Conservation (phyloP, 2,329 filamentous ascomycete genomes). For the Trichophyton mentagrophytes region DNA sequence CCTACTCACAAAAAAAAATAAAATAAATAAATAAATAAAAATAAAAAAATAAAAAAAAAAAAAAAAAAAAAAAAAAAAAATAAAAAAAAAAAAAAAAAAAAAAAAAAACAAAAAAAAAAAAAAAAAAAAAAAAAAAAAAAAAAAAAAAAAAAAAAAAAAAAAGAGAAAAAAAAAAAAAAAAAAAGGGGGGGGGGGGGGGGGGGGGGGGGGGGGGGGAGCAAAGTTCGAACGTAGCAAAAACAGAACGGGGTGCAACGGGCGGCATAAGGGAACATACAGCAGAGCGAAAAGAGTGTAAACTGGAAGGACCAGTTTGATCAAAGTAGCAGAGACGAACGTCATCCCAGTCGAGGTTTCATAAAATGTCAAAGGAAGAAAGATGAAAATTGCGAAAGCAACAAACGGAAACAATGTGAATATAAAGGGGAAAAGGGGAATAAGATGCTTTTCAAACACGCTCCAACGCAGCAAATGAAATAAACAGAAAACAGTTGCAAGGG, state of each 20-base stretch:
- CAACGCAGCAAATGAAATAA: conserved; percentile 2
- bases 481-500: neutral
- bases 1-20: no score
- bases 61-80: no score
- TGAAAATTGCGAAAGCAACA: neutral
- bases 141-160: no score
- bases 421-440: neutral
- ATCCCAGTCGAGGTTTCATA: neutral
- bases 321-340: neutral
- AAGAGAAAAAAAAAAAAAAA: no score
- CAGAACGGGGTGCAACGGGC: neutral
- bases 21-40: no score
- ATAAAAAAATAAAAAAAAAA: no score
- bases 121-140: no score
- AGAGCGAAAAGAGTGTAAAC: neutral
- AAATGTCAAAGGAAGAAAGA: neutral
- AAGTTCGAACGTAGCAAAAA: no score
- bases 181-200: no score
- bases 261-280: neutral
- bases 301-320: neutral
- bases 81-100: no score
- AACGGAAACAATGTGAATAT: neutral
- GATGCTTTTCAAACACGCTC: neutral
- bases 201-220: no score
- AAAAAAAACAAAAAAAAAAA: no score